phyloP scores from a whole-genome alignment of 495 filamentous ascomycete species.

The Talaromyces stipitatus region DNA sequence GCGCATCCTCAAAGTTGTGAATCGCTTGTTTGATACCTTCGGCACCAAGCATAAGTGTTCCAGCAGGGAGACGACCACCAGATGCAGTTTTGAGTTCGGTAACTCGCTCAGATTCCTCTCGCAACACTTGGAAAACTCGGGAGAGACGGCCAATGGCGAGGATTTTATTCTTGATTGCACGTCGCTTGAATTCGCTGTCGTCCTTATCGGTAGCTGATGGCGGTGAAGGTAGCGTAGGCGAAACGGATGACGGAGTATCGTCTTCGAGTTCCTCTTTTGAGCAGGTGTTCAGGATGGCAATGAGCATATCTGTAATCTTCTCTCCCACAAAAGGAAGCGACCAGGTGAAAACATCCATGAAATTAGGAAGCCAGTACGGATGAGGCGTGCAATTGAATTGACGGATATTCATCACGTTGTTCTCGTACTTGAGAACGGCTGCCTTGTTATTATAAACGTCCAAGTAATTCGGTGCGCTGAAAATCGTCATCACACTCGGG shows the following conservation, averaged over 20 bases:
- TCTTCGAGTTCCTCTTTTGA: conserved; percentile 93
- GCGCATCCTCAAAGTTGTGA: conserved; percentile 91
- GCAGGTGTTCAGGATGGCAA: conserved; percentile 95
- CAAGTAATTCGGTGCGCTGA: conserved; percentile 96
- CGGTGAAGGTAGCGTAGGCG: conserved; percentile 58
- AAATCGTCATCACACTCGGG: conserved; percentile 99
- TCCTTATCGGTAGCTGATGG: conserved; percentile 66
- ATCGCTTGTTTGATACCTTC: conserved; percentile 99
- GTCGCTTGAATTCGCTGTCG: conserved; percentile 78
- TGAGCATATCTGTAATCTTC: conserved; percentile 99
- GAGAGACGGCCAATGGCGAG: conserved; percentile 94
- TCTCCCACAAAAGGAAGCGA: conserved; percentile 97
- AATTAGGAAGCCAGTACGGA: conserved; percentile 98
- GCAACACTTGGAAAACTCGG: conserved; percentile 95
- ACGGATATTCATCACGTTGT: conserved; percentile 99
- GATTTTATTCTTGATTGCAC: conserved; percentile 99
- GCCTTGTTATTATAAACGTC: conserved; percentile 99
- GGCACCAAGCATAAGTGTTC: conserved; percentile 94
- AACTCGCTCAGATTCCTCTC: conserved; percentile 93
- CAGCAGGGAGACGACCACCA: conserved; percentile 86
- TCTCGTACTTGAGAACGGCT: conserved; percentile 96
- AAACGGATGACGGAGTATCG: conserved; percentile 58
- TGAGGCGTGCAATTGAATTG: conserved; percentile 99
- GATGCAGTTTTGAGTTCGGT: conserved; percentile 96
- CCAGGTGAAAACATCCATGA: conserved; percentile 99